Evolutionary conservation across 148 eudicot genomes (phyloP).

Genomic region (Tetragonia tetragonoides): DNA sequence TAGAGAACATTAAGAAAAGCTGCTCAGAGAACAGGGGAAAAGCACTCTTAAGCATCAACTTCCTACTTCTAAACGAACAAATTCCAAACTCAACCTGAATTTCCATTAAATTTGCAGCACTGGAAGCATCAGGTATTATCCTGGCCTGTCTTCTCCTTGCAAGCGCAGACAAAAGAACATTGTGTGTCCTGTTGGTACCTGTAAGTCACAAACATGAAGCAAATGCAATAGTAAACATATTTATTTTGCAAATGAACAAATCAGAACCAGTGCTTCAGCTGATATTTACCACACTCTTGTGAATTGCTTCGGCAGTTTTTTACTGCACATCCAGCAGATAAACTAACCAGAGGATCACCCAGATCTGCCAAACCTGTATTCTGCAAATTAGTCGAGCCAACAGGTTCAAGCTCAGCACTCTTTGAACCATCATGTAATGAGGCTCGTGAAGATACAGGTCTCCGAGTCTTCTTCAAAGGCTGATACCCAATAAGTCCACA

Average conservation of each 20-base stretch:
- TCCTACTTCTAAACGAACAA: not conserved
- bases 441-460: not conserved
- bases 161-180: constrained; percentile 32
- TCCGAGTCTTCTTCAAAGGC: not conserved
- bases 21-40: not conserved
- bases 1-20: too few species aligned
- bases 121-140: constrained; percentile 15
- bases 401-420: not conserved
- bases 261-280: not conserved
- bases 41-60: not conserved
- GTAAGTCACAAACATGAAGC: constrained; percentile 7
- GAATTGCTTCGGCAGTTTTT: not conserved
- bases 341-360: not conserved
- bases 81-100: constrained; percentile 16
- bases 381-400: not conserved
- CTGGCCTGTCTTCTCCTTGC: constrained; percentile 35
- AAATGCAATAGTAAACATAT: not conserved
- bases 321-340: not conserved
- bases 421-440: not conserved
- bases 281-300: not conserved
- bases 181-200: constrained; percentile 47
- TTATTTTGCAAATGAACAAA: not conserved
- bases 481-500: constrained; percentile 47
- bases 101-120: constrained; percentile 14
- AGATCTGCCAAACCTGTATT: not conserved